Evolutionary conservation across 768 basidiomycete genomes (phyloP), one percentile per base, ranked within the genome.

Genomic region (Neoboletus subvelutipes): DNA sequence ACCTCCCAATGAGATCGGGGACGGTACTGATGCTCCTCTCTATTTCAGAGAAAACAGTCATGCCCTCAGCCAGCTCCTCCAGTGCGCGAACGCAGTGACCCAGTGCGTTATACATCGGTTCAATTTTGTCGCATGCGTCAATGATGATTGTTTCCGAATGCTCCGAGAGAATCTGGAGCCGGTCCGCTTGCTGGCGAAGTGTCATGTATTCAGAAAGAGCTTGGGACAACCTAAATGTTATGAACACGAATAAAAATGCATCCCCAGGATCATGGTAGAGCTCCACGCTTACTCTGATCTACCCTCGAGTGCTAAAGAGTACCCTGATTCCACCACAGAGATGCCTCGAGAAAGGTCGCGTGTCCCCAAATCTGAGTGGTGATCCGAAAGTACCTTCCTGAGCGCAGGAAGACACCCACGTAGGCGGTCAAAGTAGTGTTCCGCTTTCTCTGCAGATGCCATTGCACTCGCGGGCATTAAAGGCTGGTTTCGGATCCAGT

Each of bases 311-410:
- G 88, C 88, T 47, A 87, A 72, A 4, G 79, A 80, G 68, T 93
- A 88, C 2, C 84, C 80, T 41, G 88, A 92, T 70, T 98, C 94
- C 5, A 93, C 78, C 55, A 90, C 81, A 60, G 82, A 85, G 18
- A 90, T 70, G 8, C 88, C 91, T 58, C 92, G 81, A 66, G 88
- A 87, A 18, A 98, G 76, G 57, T 98, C 96, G 15, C 89, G 86
- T n/a, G 92, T 93, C 11, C 83, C 80, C 46, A 98, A 64, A 67
- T 98, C 97, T 1, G 79, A 68, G 67, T 94, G 90, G 70, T 98
- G 96, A 45, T 78, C 70, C 8, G 81, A 75, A 26, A 93, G 75
- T 2, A 81, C 77, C 6, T 75, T 74, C 45, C 91, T 79, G 29
- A 98, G 76, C 7, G 76, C 75, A 5, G 91, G 87, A 52, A 98